Percentiles rank a stretch among this genome's conserved stretches.
These are phyloP conservation scores for Kurtzmaniella quercitrusa DNA, from an alignment of 1,139 yeast species.

Conservation along the genomic window DNA sequence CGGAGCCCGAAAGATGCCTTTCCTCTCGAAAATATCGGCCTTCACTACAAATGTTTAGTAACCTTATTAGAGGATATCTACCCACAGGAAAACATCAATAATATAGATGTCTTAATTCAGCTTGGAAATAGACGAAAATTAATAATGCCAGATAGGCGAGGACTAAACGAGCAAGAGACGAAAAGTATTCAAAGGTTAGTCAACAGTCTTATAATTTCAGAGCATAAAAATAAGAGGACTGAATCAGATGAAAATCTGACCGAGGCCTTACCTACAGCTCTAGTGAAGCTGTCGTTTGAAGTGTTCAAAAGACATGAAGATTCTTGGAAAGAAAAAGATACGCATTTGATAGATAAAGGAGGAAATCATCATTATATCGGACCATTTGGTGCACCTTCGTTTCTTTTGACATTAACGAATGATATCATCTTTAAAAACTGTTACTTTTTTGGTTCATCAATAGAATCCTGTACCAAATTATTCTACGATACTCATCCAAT, in stretches of 20 bases:
- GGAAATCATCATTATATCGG: conserved; percentile 15
- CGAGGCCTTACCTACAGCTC: no score
- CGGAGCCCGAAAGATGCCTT: no score
- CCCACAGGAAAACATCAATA: conserved; percentile 38
- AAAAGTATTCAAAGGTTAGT: conserved; percentile 1
- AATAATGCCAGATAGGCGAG: conserved; percentile 25
- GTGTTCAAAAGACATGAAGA: neutral
- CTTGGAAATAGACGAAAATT: conserved; percentile 29
- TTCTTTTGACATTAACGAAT: conserved; percentile 6
- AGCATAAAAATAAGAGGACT: neutral
- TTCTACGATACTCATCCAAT: no score
- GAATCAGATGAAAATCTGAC: no score
- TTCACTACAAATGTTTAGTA: conserved; percentile 32
- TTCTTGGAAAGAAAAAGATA: conserved; percentile 7
- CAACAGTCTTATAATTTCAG: conserved; percentile 2
- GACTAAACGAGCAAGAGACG: no score
- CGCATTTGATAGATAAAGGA: conserved; percentile 13
- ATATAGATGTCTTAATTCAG: conserved; percentile 28
- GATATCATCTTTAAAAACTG: conserved; percentile 4
- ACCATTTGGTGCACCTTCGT: conserved; percentile 10
- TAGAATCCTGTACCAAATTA: no score
- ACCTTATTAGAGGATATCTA: conserved; percentile 31
- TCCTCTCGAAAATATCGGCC: no score
- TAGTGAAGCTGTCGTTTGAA: neutral
- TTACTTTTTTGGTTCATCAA: no score